A percentile compares a stretch with the other conserved stretches of the same genome.
Evolutionary conservation across 2,329 filamentous ascomycete genomes (phyloP).

Genomic region (Sporothrix pseudoabietina): DNA sequence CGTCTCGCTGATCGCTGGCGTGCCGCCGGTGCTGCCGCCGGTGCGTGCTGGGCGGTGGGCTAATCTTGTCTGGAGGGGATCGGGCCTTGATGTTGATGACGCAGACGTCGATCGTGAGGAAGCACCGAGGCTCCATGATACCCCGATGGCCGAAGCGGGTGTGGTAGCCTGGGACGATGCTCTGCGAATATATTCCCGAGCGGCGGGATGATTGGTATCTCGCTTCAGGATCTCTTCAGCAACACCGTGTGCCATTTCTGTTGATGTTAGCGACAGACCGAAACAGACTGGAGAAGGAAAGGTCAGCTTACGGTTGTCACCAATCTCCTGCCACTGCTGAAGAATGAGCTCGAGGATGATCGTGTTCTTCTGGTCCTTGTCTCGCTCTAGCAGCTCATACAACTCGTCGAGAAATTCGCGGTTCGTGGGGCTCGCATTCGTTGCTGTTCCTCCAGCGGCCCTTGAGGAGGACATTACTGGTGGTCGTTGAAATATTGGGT

Average conservation of each 20-base stretch:
- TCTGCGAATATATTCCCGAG: slow-evolving; percentile 12
- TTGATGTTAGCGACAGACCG: background rate
- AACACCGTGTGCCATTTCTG: slow-evolving; percentile 30
- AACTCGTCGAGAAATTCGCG: slow-evolving; percentile 32
- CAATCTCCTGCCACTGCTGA: slow-evolving; percentile 31
- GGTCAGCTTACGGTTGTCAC: slow-evolving; percentile 24
- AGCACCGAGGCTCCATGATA: slow-evolving; percentile 43
- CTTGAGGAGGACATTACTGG: slow-evolving; percentile 20
- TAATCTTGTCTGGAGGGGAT: background rate
- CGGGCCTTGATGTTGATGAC: slow-evolving; percentile 22
- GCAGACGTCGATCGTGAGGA: slow-evolving; percentile 41
- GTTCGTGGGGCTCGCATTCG: background rate
- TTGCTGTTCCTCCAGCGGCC: background rate
- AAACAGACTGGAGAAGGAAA: background rate
- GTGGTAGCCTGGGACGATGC: slow-evolving; percentile 26
- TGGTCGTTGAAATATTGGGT: background rate
- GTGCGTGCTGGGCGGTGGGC: background rate
- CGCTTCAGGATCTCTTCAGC: slow-evolving; percentile 32
- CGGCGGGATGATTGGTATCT: slow-evolving; percentile 25
- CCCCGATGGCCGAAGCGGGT: slow-evolving; percentile 7
- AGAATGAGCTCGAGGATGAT: slow-evolving; percentile 32
- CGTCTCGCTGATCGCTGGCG: slow-evolving; percentile 11
- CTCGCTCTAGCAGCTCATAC: slow-evolving; percentile 31
- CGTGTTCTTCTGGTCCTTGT: slow-evolving; percentile 27
- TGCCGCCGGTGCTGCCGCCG: background rate